A percentile compares a stretch with the other conserved stretches of the same genome.
Conservation (phyloP, 768 basidiomycete genomes). For the Mycena chlorophos region DNA sequence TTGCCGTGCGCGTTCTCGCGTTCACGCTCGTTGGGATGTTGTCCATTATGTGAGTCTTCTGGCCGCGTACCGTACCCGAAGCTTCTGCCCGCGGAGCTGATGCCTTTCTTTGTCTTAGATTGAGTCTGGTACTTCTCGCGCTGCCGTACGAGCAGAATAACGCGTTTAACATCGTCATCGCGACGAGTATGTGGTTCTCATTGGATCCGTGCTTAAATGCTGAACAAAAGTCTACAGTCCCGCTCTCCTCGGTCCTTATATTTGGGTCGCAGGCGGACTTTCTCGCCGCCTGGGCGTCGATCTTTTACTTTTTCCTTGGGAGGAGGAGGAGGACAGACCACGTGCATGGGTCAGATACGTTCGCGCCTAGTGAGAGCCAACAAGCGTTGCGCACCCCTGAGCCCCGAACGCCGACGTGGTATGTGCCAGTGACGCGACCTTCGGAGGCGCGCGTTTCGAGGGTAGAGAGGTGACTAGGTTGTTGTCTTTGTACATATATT, state of each 20-base stretch:
- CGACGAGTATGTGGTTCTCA: conserved; percentile 8
- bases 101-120: background rate
- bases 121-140: conserved; percentile 12
- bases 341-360: conserved; percentile 15
- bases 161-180: conserved; percentile 17
- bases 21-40: conserved; percentile 22
- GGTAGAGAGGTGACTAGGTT: background rate
- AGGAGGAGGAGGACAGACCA: background rate
- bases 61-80: no score
- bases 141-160: conserved; percentile 1
- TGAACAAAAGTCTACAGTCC: conserved; percentile 8
- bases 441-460: background rate
- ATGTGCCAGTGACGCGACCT: no score
- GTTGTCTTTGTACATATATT: background rate
- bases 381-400: background rate
- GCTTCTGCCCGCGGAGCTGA: no score
- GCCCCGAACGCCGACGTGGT: background rate
- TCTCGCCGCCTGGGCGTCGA: conserved; percentile 12
- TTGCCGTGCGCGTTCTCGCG: conserved; percentile 16
- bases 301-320: background rate
- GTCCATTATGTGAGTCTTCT: conserved; percentile 18
- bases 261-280: conserved; percentile 22
- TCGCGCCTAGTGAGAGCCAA: conserved; percentile 8
- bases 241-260: conserved; percentile 17
- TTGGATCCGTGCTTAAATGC: background rate